Conservation (phyloP, 2,329 filamentous ascomycete genomes). For the Pseudogymnoascus sp. region DNA sequence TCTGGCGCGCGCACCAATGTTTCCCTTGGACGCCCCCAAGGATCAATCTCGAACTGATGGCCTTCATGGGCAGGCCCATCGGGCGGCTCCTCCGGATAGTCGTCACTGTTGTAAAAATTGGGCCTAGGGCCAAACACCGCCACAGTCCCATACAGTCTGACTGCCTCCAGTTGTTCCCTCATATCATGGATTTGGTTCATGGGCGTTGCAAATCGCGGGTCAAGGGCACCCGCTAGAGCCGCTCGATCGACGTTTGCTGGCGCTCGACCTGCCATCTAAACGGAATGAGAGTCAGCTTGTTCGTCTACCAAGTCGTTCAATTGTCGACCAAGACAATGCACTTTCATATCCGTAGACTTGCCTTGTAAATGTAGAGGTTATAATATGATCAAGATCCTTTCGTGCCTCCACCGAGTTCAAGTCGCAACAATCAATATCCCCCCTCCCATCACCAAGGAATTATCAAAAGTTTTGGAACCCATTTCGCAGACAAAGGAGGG, state of each 20-base stretch:
- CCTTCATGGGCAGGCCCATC: neutral
- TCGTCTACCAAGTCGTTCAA: too few species aligned
- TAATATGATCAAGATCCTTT: neutral
- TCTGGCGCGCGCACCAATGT: neutral
- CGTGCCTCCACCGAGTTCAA: neutral
- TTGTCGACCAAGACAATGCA: neutral
- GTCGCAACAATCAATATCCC: neutral
- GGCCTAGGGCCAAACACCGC: neutral
- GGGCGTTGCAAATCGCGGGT: neutral
- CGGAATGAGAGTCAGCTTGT: neutral
- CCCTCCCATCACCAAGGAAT: neutral
- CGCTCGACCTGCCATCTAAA: neutral
- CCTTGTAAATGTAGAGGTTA: conserved; percentile 1
- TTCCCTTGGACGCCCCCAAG: conserved; percentile 1
- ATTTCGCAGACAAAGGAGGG: neutral
- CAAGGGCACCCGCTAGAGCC: neutral
- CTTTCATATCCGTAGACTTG: neutral
- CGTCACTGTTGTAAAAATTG: neutral
- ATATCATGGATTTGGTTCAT: neutral
- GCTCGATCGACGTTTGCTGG: neutral
- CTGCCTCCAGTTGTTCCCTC: neutral
- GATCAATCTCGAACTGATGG: neutral
- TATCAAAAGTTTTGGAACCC: neutral
- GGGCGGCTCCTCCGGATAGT: neutral
- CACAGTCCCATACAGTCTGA: neutral